These are phyloP conservation scores for Arachnopeziza araneosa DNA, from an alignment of 2,329 filamentous ascomycete genomes.

Conservation along the genomic window DNA sequence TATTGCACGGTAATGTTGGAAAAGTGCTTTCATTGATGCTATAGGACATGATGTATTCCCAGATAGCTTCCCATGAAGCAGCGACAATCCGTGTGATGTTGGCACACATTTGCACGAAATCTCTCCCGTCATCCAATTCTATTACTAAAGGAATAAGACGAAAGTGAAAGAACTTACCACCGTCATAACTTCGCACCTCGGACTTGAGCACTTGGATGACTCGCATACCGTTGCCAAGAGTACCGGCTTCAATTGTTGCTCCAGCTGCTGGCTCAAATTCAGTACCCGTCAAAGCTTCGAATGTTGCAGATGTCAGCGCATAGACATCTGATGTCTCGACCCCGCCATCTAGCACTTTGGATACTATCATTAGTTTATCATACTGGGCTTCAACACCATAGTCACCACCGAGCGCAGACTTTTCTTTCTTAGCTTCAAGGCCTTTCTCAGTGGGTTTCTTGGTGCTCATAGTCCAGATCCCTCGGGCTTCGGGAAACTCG, in stretches of 20 bases:
- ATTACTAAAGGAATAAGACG: slow-evolving; percentile 6
- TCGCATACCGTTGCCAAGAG: slow-evolving; percentile 71
- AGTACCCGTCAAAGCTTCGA: slow-evolving; percentile 71
- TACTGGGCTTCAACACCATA: slow-evolving; percentile 57
- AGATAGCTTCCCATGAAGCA: slow-evolving; percentile 30
- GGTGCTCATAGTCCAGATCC: slow-evolving; percentile 75
- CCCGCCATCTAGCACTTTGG: slow-evolving; percentile 57
- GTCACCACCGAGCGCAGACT: slow-evolving; percentile 44
- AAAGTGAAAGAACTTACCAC: slow-evolving; percentile 52
- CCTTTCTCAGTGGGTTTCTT: slow-evolving; percentile 61
- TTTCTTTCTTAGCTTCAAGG: slow-evolving; percentile 41
- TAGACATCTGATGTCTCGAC: slow-evolving; percentile 77
- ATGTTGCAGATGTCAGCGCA: slow-evolving; percentile 63
- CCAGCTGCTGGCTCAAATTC: slow-evolving; percentile 92
- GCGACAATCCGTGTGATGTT: not conserved
- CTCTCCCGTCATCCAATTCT: not conserved
- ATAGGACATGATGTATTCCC: slow-evolving; percentile 32
- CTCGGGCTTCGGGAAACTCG: slow-evolving; percentile 66
- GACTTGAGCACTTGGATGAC: slow-evolving; percentile 84
- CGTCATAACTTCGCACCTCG: slow-evolving; percentile 86
- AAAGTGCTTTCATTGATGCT: slow-evolving; percentile 37
- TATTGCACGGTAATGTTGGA: slow-evolving; percentile 22
- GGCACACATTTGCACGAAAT: not conserved
- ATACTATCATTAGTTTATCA: slow-evolving; percentile 78
- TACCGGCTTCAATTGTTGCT: slow-evolving; percentile 78